Base-by-base conservation (phyloP, 768 basidiomycete species). In the Hebeloma cylindrosporum region DNA sequence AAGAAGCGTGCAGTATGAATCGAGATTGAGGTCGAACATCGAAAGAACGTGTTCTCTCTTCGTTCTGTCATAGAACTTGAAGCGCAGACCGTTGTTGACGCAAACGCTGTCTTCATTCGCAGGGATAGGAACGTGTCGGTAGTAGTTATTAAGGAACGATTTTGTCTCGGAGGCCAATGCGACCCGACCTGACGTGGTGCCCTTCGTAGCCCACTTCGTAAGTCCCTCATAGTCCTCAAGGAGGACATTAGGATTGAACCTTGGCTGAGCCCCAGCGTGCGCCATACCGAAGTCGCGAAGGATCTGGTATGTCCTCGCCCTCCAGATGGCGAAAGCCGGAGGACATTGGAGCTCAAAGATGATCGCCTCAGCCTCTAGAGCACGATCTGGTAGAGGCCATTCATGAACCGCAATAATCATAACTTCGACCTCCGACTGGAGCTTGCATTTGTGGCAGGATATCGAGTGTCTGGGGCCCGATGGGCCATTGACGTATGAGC, bases 291-390 rank as follows among this genome's bases (percentile, higher is more conserved):
- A 37, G 26, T 73, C 67, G n/a, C 66, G 50, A 17, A 75, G 48
- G 26, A 78, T 51, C 31, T 52, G 51, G 38, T 65, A 69, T 4
- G 75, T 76, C 22, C 60, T 57, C 1, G 55, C 59, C 38, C 78
- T 66, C 77, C 77, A 79, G 43, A 69, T 59, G 4, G 61, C 53
- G 50, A 77, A 73, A 7, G 59, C 46, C 3, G 29, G 26, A 7
- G 77, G 77, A 39, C 65, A 65, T 7, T 52, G 43, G 2, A 76
- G 47, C 45, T 78, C 74, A 39, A 78, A 79, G 2, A 77, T 54
- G 10, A 67, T 61, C 0, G 53, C 52, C 37, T 67, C 56, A 0
- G 63, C 63, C 5, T 43, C 21, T 3, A 55, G 11, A 4, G n/a
- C 14, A 8, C 51, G 32, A 1, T 39, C 22, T 0, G 77, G 74